Base-by-base conservation (phyloP, 371 early-diverging fungal species). In the Vairimorpha apis region DNA sequence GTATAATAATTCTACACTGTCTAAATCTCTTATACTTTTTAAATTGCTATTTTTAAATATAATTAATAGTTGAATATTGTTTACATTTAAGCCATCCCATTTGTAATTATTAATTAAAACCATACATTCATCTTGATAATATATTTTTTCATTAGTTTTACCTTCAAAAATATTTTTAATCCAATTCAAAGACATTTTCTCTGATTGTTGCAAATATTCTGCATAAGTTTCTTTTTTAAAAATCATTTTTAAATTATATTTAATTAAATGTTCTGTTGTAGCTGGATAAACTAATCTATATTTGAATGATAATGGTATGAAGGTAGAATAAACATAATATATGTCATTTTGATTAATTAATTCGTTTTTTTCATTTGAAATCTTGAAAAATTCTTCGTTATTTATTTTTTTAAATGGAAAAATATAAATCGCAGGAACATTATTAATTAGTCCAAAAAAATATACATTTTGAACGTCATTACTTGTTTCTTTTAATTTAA, bases 61-160 rank as follows among this genome's bases (percentile, higher is more conserved):
- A 16, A 77, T 37, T 14, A 82, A 65, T 2, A 82, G 37, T 43
- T 82, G 79, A 14, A 82, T 53, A 12, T 67, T 16, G n/a, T 75
- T 76, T 29, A 55, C 27, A 0, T 37, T 27, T 0, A 30, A 43
- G 43, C 51, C 21, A 51, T 76, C 75, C 82, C 82, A 82, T 62
- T 82, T 79, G 33, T 76, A 66, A 51, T 82, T 81, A 14, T 72
- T 68, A 41, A 74, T 67, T 2, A 82, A 60, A 29, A 80, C 32
- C 56, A 76, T 73, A 25, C 80, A 67, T 10, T 45, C 38, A 49
- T 76, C 73, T 7, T 70, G 33, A 55, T 74, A 77, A 47, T 74
- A 74, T 5, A 74, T 68, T 60, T 75, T 14, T 44, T 79, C 82
- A 10, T 49, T 5, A 37, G 14, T 5, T 47, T 25, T 21, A 10